phyloP scores from a whole-genome alignment of 176 grass and related monocot genomes.

The Miscanthus lutarioriparius region DNA sequence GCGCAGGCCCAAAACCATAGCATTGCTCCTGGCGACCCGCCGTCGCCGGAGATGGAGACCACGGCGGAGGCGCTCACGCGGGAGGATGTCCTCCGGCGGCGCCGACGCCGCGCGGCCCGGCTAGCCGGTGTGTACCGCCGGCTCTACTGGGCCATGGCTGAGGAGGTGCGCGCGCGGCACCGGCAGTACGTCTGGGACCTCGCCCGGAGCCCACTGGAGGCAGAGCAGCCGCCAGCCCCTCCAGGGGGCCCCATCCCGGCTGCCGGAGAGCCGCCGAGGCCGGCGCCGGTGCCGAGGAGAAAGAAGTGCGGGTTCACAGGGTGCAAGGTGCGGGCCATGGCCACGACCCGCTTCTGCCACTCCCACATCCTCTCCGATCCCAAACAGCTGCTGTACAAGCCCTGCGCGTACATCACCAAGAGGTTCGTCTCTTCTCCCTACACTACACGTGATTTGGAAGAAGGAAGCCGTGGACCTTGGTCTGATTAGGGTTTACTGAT shows the following conservation, averaged over 20 bases:
- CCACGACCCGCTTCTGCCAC: constrained; percentile 75
- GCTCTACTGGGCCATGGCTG: constrained; percentile 71
- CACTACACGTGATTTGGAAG: neutral
- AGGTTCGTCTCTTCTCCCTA: constrained; percentile 39
- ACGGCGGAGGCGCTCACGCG: constrained; percentile 66
- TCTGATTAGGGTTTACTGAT: constrained; percentile 25
- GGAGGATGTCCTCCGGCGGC: constrained; percentile 81
- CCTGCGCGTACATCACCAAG: constrained; percentile 65
- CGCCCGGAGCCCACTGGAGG: constrained; percentile 65
- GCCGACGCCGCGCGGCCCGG: constrained; percentile 41
- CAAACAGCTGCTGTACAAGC: constrained; percentile 79
- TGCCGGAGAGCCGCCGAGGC: constrained; percentile 12
- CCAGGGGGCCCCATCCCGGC: neutral
- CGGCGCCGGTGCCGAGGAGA: constrained; percentile 38
- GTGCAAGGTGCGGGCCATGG: constrained; percentile 90
- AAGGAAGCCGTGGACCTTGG: constrained; percentile 3
- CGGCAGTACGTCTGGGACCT: constrained; percentile 78
- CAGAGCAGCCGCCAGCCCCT: constrained; percentile 17
- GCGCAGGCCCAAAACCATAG: constrained; percentile 19
- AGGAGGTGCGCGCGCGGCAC: constrained; percentile 76
- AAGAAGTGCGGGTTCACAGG: constrained; percentile 80
- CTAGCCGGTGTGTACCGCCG: constrained; percentile 51
- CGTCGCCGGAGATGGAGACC: constrained; percentile 40
- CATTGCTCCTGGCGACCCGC: constrained; percentile 6
- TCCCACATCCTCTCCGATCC: constrained; percentile 74